Base-by-base conservation (phyloP, 306 rosid species). In the Biancaea sappan region DNA sequence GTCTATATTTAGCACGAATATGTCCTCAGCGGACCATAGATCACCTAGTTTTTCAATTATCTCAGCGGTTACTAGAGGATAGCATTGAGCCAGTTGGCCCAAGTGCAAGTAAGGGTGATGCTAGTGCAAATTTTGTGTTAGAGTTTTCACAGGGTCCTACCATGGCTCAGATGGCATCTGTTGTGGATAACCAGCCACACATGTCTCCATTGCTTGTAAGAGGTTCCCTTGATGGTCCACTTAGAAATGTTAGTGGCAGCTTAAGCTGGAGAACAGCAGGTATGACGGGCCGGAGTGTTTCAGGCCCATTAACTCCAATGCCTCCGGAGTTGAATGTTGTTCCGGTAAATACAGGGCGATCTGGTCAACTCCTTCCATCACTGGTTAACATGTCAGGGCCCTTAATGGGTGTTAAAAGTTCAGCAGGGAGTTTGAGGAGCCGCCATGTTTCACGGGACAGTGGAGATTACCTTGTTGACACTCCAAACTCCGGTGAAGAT, bases 191-290 rank as follows among this genome's bases (percentile, higher is more conserved):
- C 86, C 98, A 90, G 66, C 98, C 98, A 10, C 99, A 95, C 88
- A 95, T 92, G 99, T 92, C 99, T 22, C 99, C 98, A 10, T 87
- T 95, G 87, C 99, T 95, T 84, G 99, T 92, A 37, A 89, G 99
- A 66, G 99, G 99, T 69, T 95, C 98, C 79, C 89, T 95, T 79
- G 99, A 95, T 74, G 98, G 97, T 75, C 99, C 99, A 8, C 88
- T 95, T 43, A 90, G 99, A 85, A 95, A 90, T 86, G 93, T 92
- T 72, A 95, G 99, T 75, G 99, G 99, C 53, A 95, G 94, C 87
- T 86, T 95, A 80, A 95, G 96, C 88, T 95, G 99, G 99, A 86
- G 98, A 86, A 89, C 98, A 57, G 91, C 92, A 56, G 97, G 93
- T 57, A 93, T 92, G 84, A 92, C 98, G 1, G 98, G 99, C 34